Percentiles rank a stretch among this genome's conserved stretches.
Conservation (phyloP, 345 rosid genomes). For the Gossypioides kirkii region DNA sequence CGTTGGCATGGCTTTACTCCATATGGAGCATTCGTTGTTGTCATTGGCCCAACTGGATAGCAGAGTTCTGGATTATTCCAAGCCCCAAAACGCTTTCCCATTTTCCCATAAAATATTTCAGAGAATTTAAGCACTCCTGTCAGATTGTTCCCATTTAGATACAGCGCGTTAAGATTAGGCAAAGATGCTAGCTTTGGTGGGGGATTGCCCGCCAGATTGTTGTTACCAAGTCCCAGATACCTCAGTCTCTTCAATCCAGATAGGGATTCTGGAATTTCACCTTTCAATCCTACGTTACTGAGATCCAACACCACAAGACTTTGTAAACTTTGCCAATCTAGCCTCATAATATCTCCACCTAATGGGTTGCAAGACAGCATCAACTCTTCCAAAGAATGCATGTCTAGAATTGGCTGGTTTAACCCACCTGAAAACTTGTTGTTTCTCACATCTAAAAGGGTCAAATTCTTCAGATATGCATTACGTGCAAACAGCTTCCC, state of each 20-base stretch:
- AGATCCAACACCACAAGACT: slow-evolving; percentile 67
- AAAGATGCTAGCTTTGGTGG: slow-evolving; percentile 51
- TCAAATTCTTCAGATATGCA: slow-evolving; percentile 51
- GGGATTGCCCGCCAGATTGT: slow-evolving; percentile 56
- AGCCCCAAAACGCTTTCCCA: slow-evolving; percentile 83
- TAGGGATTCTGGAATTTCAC: slow-evolving; percentile 62
- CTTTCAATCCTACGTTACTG: slow-evolving; percentile 42
- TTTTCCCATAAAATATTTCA: slow-evolving; percentile 43
- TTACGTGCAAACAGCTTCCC: slow-evolving; percentile 49
- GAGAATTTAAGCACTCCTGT: slow-evolving; percentile 71
- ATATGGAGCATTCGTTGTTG: slow-evolving; percentile 41
- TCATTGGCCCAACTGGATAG: slow-evolving; percentile 33
- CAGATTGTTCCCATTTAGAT: slow-evolving; percentile 73
- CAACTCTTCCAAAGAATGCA: slow-evolving; percentile 62
- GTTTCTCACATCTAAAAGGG: slow-evolving; percentile 72
- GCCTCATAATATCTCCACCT: slow-evolving; percentile 42
- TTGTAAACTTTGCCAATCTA: slow-evolving; percentile 53
- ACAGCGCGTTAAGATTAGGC: slow-evolving; percentile 58
- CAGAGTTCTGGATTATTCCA: slow-evolving; percentile 86
- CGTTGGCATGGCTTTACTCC: slow-evolving; percentile 66
- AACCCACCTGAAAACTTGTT: slow-evolving; percentile 71
- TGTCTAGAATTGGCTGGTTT: slow-evolving; percentile 44
- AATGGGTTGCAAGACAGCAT: slow-evolving; percentile 57
- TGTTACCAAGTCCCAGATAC: slow-evolving; percentile 67
- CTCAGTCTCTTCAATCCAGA: slow-evolving; percentile 60